phyloP scores from a whole-genome alignment of 345 rosid genomes.

The Pistacia atlantica region DNA sequence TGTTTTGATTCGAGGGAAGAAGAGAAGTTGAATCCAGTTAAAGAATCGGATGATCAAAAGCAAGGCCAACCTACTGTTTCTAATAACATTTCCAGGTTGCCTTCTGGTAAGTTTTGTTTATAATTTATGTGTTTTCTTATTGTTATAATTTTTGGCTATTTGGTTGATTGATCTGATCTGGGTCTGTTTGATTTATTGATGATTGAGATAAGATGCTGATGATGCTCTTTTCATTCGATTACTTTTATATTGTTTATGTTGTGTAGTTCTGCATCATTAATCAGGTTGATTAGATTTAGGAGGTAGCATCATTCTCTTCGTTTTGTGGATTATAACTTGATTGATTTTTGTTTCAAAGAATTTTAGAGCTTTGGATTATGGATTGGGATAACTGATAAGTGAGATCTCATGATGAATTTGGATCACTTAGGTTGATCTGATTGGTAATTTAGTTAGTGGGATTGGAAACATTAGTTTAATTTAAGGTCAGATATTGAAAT shows the following conservation, averaged over 20 bases:
- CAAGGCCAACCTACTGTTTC: conserved; percentile 52
- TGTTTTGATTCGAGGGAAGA: conserved; percentile 91
- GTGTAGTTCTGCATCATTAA: conserved; percentile 1
- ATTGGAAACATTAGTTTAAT: not conserved
- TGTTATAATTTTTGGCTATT: not conserved
- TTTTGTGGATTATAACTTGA: not conserved
- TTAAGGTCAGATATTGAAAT: not conserved
- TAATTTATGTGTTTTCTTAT: not conserved
- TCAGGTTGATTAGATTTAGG: conserved; percentile 8
- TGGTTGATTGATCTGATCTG: conserved; percentile 51
- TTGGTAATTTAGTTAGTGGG: conserved; percentile 21
- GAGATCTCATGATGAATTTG: conserved; percentile 41
- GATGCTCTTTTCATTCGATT: conserved; percentile 13
- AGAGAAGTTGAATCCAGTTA: conserved; percentile 68
- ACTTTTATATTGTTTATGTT: conserved; percentile 2
- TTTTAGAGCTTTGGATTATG: conserved; percentile 18
- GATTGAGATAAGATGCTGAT: conserved; percentile 1
- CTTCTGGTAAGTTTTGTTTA: conserved; percentile 61
- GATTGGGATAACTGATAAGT: conserved; percentile 12
- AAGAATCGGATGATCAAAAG: conserved; percentile 55
- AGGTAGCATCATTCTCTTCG: not conserved
- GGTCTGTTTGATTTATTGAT: conserved; percentile 16
- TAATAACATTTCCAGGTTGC: conserved; percentile 59
- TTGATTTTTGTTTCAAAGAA: conserved; percentile 10
- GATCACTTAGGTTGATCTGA: conserved; percentile 36